Base-by-base conservation (phyloP, 2,329 filamentous ascomycete genomes). In the Penicillium sp. region DNA sequence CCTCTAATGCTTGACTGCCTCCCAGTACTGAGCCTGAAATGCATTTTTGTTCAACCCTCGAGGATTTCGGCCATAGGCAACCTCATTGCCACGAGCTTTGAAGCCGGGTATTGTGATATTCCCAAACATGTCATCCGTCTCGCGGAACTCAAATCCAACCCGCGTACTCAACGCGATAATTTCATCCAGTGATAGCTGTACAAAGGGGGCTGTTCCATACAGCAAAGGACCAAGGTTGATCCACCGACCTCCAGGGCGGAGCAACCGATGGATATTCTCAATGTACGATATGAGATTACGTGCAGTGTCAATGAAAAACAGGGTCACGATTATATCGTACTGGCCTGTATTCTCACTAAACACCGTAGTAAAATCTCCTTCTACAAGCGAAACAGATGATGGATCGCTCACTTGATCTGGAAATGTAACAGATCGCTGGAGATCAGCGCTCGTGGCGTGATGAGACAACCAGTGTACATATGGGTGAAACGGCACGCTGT, bases 241-340 rank as follows among this genome's bases (percentile, higher is more conserved):
- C 82, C 82, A 84, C 34, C 72, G 64, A 0, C 81, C 82, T 0
- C 80, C 81, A 0, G 66, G 63, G 40, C 70, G 74, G 2, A 85
- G 71, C 0, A 81, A 60, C 0, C 65, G 65, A 46, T 78, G 71
- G 40, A 84, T 84, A 0, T 76, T 82, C 34, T 84, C 80, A 6
- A 84, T 71, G 56, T 84, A 85, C 0, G 62, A 69, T 64, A 83
- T 73, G 1, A 84, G 64, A 50, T 84, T 84, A 0, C 81, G 75
- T 0, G 82, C 82, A 0, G 82, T 85, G 61, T 85, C 82, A 58
- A 85, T 84, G 67, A 85, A 84, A 68, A 84, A 85, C 40, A 83
- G 76, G 0, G 82, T 84, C 0, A 83, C 66, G 0, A 85, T 67
- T 0, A 76, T 71, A 49, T 84, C 81, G 63, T 75, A 84, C 4